Conservation (phyloP, 345 rosid genomes). For the Clarkia xantiana region DNA sequence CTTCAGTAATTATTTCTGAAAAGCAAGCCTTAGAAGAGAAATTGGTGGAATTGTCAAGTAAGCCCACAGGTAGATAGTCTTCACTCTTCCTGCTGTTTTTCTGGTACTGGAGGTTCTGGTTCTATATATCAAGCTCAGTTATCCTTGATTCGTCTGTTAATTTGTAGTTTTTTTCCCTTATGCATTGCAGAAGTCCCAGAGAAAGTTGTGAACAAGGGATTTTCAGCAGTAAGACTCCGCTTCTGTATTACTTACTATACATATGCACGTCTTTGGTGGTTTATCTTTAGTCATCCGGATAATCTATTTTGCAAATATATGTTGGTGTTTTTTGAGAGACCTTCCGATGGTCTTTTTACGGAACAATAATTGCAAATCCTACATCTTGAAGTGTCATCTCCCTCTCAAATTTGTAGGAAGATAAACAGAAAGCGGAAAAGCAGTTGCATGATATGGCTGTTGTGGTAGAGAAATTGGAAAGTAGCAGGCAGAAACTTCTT, state of each 20-base stretch:
- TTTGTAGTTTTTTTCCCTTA: neutral
- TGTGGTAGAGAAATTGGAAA: conserved; percentile 81
- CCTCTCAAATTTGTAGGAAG: conserved; percentile 40
- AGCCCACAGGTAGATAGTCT: conserved; percentile 29
- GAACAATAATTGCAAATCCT: neutral
- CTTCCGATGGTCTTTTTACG: neutral
- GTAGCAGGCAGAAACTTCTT: conserved; percentile 89
- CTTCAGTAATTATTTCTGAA: conserved; percentile 48
- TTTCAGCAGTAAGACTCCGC: conserved; percentile 36
- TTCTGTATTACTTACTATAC: neutral
- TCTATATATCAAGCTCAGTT: neutral
- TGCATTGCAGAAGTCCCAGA: conserved; percentile 31
- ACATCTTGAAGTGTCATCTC: neutral
- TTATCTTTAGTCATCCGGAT: neutral
- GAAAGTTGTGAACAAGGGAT: conserved; percentile 22
- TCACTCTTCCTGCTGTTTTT: neutral
- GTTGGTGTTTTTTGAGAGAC: neutral
- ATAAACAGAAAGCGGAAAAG: conserved; percentile 69
- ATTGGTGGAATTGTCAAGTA: conserved; percentile 29
- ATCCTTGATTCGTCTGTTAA: neutral
- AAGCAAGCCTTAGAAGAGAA: conserved; percentile 68
- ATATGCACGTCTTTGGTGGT: too few species aligned
- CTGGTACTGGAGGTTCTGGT: neutral
- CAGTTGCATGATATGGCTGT: conserved; percentile 95
- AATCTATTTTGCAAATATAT: neutral